Percentiles rank a stretch among this genome's conserved stretches.
phyloP scores from a whole-genome alignment of 306 rosid genomes.

The Glycine latifolia region DNA sequence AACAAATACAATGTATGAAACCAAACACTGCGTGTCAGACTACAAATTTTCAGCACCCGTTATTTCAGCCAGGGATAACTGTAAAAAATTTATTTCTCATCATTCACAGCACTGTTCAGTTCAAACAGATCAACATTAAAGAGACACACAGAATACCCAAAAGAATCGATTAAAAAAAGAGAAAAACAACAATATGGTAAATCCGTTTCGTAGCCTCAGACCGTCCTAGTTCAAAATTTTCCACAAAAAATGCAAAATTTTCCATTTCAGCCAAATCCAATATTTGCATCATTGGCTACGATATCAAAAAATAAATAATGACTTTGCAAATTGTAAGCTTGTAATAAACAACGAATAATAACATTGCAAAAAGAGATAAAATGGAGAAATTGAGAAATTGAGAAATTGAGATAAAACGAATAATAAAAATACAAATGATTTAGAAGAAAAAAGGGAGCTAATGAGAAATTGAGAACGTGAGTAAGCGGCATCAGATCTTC shows the following conservation, averaged over 20 bases:
- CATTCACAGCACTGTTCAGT: constrained; percentile 54
- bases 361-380: background rate
- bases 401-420: too few relatives aligned
- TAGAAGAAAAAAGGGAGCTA: background rate
- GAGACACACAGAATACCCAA: background rate
- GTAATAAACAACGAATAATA: background rate
- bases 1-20: background rate
- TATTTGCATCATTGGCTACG: constrained; percentile 66
- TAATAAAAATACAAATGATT: background rate
- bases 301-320: too few relatives aligned
- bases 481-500: constrained; percentile 53
- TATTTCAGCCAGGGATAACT: constrained; percentile 95
- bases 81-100: constrained; percentile 63
- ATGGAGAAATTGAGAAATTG: too few relatives aligned
- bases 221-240: constrained; percentile 85
- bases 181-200: background rate
- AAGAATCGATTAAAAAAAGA: background rate
- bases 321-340: background rate
- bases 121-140: too few relatives aligned
- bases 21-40: constrained; percentile 63
- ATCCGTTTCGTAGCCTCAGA: constrained; percentile 67
- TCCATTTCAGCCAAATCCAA: constrained; percentile 51
- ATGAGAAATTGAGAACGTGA: background rate
- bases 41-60: constrained; percentile 68
- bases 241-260: constrained; percentile 60